Conservation (phyloP, 805 yeast species). For the Yamadazyma scolyti region DNA sequence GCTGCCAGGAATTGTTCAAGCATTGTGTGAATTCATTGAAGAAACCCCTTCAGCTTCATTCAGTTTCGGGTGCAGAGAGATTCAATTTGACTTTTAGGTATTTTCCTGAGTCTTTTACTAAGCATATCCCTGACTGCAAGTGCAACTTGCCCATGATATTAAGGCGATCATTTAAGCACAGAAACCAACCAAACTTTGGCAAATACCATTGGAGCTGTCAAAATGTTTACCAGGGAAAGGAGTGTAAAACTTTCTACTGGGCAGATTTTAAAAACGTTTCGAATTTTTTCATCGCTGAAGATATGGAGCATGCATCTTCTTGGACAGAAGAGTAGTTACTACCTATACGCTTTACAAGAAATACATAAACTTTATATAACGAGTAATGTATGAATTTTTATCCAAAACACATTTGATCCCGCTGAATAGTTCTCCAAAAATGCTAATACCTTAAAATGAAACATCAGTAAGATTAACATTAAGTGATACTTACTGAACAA, state of each 20-base stretch:
- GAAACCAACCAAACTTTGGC: slow-evolving; percentile 39
- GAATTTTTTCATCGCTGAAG: no score
- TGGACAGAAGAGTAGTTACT: no score
- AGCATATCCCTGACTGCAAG: slow-evolving; percentile 41
- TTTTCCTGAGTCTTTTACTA: slow-evolving; percentile 37
- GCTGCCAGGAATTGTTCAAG: slow-evolving; percentile 72
- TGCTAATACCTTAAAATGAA: no score
- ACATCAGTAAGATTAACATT: no score
- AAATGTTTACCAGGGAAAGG: slow-evolving; percentile 37
- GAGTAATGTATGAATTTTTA: no score
- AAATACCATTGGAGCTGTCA: slow-evolving; percentile 68
- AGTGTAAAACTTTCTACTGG: slow-evolving; percentile 49
- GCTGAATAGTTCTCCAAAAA: no score
- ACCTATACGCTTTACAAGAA: no score
- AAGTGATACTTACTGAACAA: no score
- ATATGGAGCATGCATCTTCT: no score
- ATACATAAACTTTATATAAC: no score
- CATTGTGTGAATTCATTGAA: slow-evolving; percentile 54
- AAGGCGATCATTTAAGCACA: slow-evolving; percentile 49
- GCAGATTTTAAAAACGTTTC: slow-evolving; percentile 44
- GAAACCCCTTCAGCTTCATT: slow-evolving; percentile 41
- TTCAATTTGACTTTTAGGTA: slow-evolving; percentile 65
- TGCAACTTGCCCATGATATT: slow-evolving; percentile 52
- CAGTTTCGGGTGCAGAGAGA: slow-evolving; percentile 45
- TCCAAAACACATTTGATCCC: no score